Conservation (phyloP, 768 basidiomycete species). For the Gelatoporia subvermispora region DNA sequence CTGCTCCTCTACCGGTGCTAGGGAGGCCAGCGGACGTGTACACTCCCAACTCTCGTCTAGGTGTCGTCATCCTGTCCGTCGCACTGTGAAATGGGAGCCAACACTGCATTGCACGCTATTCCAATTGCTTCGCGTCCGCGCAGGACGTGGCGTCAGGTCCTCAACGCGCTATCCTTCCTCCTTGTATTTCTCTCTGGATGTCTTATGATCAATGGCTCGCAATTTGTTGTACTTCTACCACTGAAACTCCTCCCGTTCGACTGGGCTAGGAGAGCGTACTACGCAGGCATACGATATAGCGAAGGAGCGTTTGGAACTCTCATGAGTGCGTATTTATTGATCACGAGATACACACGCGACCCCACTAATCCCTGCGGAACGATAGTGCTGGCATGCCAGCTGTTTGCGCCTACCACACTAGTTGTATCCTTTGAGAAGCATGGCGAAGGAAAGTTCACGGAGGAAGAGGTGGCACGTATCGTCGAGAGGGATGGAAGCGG, state of each 20-base stretch:
- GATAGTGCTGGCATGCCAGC: conserved; percentile 72
- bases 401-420: conserved; percentile 76
- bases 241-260: conserved; percentile 60
- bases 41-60: not conserved
- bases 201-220: conserved; percentile 65
- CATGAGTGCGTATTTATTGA: conserved; percentile 47
- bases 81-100: conserved; percentile 6
- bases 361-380: not conserved
- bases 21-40: not conserved
- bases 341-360: not conserved
- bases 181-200: conserved; percentile 60
- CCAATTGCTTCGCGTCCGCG: conserved; percentile 52
- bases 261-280: conserved; percentile 52
- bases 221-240: conserved; percentile 68
- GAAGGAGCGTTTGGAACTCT: conserved; percentile 80
- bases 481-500: conserved; percentile 56
- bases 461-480: conserved; percentile 52
- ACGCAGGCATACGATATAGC: conserved; percentile 69
- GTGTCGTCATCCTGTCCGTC: not conserved
- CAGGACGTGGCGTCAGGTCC: conserved; percentile 45
- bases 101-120: conserved; percentile 31
- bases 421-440: conserved; percentile 69
- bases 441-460: conserved; percentile 58
- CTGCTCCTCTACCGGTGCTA: not conserved
- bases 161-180: conserved; percentile 48